Evolutionary conservation across 805 yeast species (phyloP), one percentile per base, ranked within the genome.

Genomic region (Metschnikowia kunwiensis): DNA sequence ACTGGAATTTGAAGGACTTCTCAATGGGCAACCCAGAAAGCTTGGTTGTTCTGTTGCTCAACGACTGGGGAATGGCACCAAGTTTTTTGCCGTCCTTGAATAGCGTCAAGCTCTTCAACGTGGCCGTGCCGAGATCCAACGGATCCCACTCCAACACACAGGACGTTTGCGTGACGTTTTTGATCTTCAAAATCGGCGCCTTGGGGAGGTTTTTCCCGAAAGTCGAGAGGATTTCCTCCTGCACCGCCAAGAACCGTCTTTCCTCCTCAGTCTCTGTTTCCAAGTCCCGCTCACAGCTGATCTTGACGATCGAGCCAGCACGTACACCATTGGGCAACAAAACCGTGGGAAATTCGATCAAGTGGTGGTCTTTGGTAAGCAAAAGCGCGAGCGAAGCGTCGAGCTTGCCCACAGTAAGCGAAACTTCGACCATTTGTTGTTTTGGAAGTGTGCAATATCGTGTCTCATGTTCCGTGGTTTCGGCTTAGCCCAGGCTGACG

Each of bases 331-430:
- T 84, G 7, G 98, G 98, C 30, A 93, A 68, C 36, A 93, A 68
- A 39, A 91, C 79, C 3, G 97, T 87, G n/a, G 98, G 98, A 53
- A 91, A 93, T 55, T 93, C 98, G 47, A 93, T 89, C 43, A 91
- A 72, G 57, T 89, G 96, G 60, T 91, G 97, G 58, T 91, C 93
- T 38, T 82, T 77, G 13, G 98, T 91, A 24, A 94, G 75, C 29
- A 93, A 70, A 30, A 93, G 70, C 20, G 97, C 97, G 58, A 93
- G 70, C 2, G 97, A 88, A 9, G 97, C 96, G 58, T 93, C 98
- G 29, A 91, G 72, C 65, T 89, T 89, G 32, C 97, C 98, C 14
- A 93, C 97, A 0, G 97, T 89, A 24, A 91, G 74, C 27, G 94
- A 82, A 8, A 89, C 96, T 62, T 87, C 93, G 21, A 88, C 94